Percentiles rank a stretch among this genome's conserved stretches.
Evolutionary conservation across 2,329 filamentous ascomycete species (phyloP).

Genomic region (Neurospora sp.): DNA sequence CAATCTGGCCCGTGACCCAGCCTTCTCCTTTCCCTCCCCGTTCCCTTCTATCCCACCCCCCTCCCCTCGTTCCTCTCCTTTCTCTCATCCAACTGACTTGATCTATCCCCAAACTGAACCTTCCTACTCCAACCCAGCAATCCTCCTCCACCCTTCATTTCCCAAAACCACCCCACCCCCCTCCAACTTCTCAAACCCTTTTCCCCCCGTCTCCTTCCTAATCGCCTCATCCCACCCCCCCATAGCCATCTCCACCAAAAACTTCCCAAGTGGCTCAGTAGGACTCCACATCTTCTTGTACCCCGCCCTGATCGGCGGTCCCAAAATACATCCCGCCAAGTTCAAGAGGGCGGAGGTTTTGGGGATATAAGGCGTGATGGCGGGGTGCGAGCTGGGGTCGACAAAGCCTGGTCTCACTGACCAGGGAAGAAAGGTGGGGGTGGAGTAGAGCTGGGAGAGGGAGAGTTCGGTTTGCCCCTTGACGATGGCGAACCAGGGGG

Average conservation of each 20-base stretch:
- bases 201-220: slow-evolving; percentile 24
- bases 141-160: slow-evolving; percentile 26
- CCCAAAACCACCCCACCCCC: slow-evolving; percentile 27
- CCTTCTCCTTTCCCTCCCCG: not conserved
- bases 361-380: slow-evolving; percentile 34
- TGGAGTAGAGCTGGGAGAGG: slow-evolving; percentile 35
- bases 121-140: slow-evolving; percentile 5
- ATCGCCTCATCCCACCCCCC: slow-evolving; percentile 30
- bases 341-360: slow-evolving; percentile 13
- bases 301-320: slow-evolving; percentile 16
- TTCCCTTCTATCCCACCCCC: no score
- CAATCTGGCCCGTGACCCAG: not conserved
- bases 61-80: not conserved
- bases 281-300: slow-evolving; percentile 26
- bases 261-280: slow-evolving; percentile 33
- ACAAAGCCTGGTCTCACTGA: slow-evolving; percentile 49
- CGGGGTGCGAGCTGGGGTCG: slow-evolving; percentile 35
- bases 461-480: slow-evolving; percentile 58
- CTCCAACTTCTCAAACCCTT: slow-evolving; percentile 23
- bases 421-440: slow-evolving; percentile 23
- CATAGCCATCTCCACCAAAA: slow-evolving; percentile 36
- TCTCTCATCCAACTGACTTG: not conserved
- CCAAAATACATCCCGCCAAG: slow-evolving; percentile 12
- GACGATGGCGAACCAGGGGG: slow-evolving; percentile 48
- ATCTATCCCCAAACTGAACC: no score